phyloP scores from a whole-genome alignment of 805 yeast genomes.

The Ogataea haglerorum region DNA sequence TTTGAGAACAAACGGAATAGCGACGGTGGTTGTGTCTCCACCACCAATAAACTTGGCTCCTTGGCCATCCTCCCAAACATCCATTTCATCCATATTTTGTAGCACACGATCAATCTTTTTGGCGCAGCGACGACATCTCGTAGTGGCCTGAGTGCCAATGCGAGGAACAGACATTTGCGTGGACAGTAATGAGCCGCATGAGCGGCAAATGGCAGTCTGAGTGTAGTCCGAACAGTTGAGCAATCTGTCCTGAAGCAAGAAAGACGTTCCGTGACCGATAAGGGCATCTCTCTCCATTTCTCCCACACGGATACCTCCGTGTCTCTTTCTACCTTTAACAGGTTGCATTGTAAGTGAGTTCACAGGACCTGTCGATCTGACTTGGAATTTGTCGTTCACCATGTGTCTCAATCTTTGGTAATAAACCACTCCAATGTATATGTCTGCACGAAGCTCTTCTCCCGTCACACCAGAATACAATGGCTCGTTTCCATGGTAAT shows the following conservation, averaged over 20 bases:
- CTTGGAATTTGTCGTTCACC: constrained; percentile 99
- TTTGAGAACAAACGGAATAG: constrained; percentile 93
- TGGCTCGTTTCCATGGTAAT: constrained; percentile 98
- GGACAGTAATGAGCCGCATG: constrained; percentile 88
- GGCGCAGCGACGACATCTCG: constrained; percentile 92
- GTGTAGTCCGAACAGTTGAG: constrained; percentile 95
- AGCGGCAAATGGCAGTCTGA: constrained; percentile 83
- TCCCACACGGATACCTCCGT: constrained; percentile 99
- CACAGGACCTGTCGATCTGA: constrained; percentile 97
- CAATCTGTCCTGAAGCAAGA: constrained; percentile 88
- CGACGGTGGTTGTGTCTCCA: constrained; percentile 88
- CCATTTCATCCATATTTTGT: constrained; percentile 59
- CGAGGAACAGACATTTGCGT: constrained; percentile 91
- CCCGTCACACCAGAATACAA: constrained; percentile 99
- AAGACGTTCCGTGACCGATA: constrained; percentile 97
- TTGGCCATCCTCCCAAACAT: constrained; percentile 96
- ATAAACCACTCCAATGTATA: constrained; percentile 94
- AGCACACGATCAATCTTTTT: constrained; percentile 57
- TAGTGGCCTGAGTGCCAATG: constrained; percentile 72
- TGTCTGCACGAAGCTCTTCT: constrained; percentile 93
- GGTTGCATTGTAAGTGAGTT: constrained; percentile 98
- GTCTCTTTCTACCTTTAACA: constrained; percentile 97
- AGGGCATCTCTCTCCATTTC: constrained; percentile 99
- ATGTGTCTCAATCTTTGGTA: constrained; percentile 98
- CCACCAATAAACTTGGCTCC: constrained; percentile 93